Evolutionary conservation across 225 moss, liverwort and hornwort genomes (phyloP).

Genomic region (Neckera pumila): DNA sequence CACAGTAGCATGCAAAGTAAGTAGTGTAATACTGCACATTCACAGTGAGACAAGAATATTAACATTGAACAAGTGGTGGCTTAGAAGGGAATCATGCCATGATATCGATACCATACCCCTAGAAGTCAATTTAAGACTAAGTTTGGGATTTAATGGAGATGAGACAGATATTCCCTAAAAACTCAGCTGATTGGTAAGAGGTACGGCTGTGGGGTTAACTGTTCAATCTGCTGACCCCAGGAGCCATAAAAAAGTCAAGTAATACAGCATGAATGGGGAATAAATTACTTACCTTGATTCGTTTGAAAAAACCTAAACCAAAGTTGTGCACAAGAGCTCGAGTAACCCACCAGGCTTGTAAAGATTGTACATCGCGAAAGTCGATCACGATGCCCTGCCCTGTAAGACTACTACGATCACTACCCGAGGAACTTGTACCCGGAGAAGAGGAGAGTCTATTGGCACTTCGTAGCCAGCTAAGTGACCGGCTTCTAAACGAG

Average conservation of each 20-base stretch:
- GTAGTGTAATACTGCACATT: conserved; percentile 88
- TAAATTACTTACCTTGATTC: conserved; percentile 51
- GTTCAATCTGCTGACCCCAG: not conserved
- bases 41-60: not conserved
- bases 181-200: not conserved
- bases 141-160: not conserved
- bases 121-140: not conserved
- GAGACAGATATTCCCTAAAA: not conserved
- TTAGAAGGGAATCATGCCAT: not conserved
- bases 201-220: not conserved
- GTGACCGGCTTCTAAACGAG: conserved; percentile 14
- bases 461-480: conserved; percentile 19
- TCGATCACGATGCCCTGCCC: conserved; percentile 70
- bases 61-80: not conserved
- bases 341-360: conserved; percentile 84
- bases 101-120: not conserved
- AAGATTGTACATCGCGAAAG: conserved; percentile 44
- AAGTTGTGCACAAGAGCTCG: conserved; percentile 67
- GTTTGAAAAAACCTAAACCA: conserved; percentile 72
- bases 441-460: conserved; percentile 11
- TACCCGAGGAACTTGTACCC: conserved; percentile 14
- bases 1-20: conserved; percentile 92
- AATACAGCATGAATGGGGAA: not conserved
- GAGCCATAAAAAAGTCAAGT: not conserved
- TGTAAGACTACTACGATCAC: conserved; percentile 48